Evolutionary conservation across 306 rosid genomes (phyloP), one percentile per base, ranked within the genome.

Genomic region (Casuarina cunninghamiana): DNA sequence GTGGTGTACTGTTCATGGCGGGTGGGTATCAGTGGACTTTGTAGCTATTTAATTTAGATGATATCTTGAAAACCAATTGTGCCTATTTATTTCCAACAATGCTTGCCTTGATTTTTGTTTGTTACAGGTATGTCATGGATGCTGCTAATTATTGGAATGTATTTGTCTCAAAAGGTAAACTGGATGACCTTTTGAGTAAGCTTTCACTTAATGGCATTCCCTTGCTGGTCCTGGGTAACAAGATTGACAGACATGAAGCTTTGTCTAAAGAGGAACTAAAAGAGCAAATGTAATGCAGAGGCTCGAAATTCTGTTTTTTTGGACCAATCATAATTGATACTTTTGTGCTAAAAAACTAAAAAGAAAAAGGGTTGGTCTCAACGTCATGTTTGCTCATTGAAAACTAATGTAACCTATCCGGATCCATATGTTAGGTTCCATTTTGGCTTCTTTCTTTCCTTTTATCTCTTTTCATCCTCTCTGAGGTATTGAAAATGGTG

Each of bases 121-220:
- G 78, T 74, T 83, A 78, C 86, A 90, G 90, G 11, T 89, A 85
- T 80, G 94, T 86, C 42, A 94, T 88, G 69, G 93, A 90, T 86
- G 91, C 88, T 45, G 93, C 91, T 75, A 89, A 89, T 83, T 38
- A 48, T 42, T 91, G 86, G 41, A 87, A 87, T 69, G 77, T 89
- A 71, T 66, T 83, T 38, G 83, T 83, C 79, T 86, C 91, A 9
- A 89, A 51, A 86, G 75, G 78, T 83, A 89, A 90, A 83, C 91
- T 90, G 37, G 92, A 93, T 79, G 91, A 89, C 80, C 77, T 89
- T 81, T 77, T 87, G 81, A 86, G 89, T 79, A 90, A 86, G 82
- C 83, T 83, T 44, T 86, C 96, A 16, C 82, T 90, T 63, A 83
- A 71, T 86, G 89, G 90, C 2, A 88, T 82, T 69, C 91, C 94